Conservation (phyloP, 2,329 filamentous ascomycete species). For the Eurotiales sp. region DNA sequence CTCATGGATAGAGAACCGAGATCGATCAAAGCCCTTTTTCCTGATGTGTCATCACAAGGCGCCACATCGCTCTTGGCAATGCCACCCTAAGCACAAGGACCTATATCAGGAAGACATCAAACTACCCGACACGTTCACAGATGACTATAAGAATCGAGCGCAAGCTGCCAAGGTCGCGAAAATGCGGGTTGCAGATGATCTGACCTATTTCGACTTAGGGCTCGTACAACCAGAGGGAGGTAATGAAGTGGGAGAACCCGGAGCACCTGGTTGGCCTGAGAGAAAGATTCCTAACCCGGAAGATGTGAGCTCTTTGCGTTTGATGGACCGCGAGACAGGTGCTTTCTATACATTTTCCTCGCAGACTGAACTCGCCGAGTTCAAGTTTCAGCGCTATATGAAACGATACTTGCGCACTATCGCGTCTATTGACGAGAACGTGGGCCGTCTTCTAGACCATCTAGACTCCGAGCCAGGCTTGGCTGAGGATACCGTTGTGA, state of each 20-base stretch:
- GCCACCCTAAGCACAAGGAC: constrained; percentile 46
- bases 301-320: constrained; percentile 27
- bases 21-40: constrained; percentile 45
- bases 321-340: constrained; percentile 48
- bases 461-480: constrained; percentile 40
- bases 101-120: constrained; percentile 47
- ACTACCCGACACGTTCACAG: constrained; percentile 51
- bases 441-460: constrained; percentile 47
- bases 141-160: constrained; percentile 54
- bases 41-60: constrained; percentile 58
- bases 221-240: constrained; percentile 52
- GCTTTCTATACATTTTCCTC: constrained; percentile 46
- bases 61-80: constrained; percentile 53
- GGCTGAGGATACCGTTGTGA: constrained; percentile 47
- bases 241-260: constrained; percentile 34
- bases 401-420: constrained; percentile 53
- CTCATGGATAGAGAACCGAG: constrained; percentile 37
- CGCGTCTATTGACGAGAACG: constrained; percentile 52
- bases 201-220: constrained; percentile 52
- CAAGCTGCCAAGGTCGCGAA: constrained; percentile 49
- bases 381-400: constrained; percentile 58
- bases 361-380: constrained; percentile 44
- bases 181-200: constrained; percentile 48
- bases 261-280: constrained; percentile 25
- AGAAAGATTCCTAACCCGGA: constrained; percentile 40